Base-by-base conservation (phyloP, 192 early-diverging fungal genomes). In the Coemansia sp. region DNA sequence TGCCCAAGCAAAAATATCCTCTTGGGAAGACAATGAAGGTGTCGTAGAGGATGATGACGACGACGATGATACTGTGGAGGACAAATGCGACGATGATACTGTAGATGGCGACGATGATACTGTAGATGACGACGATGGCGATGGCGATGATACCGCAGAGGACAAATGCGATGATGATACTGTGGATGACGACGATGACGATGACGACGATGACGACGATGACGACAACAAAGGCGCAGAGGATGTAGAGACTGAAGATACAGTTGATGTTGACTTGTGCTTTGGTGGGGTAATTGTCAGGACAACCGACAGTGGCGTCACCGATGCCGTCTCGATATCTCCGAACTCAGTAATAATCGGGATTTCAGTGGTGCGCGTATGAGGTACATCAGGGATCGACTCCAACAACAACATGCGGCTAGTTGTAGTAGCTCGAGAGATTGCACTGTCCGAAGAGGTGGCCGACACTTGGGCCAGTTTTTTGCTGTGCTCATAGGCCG, bases 301-400 rank as follows among this genome's bases (percentile, higher is more conserved):
- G 31, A 31, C 31, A 31, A 31, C 31, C 6, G 31, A 31, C 7
- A 31, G 31, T 6, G 31, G 31, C 6, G 31, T 31, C 31, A 31
- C 31, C 6, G 31, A 31, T 31, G 5, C 40, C 14, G 40, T 42
- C 40, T 42, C 14, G n/a, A 54, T 2, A 21, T 28, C 23, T 6
- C 22, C 65, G 22, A 62, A 21, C 15, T 73, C 71, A 11, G 65
- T 67, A 15, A 64, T 36, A 37, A 73, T 73, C 3, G 64, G 36
- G 12, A 73, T 26, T 57, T 73, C 71, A 2, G 57, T 22, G 11
- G 69, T 64, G 26, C 62, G 57, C 3, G 65, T 73, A 23, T 73
- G 71, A 14, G 64, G 53, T 12, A 61, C 52, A 56, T 57, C 56
- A n/a, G 34, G 12, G 2, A 38, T 42, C 15, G 31, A 50, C 34